phyloP scores from a whole-genome alignment of 2,329 filamentous ascomycete species.

The Alternaria infectoria region DNA sequence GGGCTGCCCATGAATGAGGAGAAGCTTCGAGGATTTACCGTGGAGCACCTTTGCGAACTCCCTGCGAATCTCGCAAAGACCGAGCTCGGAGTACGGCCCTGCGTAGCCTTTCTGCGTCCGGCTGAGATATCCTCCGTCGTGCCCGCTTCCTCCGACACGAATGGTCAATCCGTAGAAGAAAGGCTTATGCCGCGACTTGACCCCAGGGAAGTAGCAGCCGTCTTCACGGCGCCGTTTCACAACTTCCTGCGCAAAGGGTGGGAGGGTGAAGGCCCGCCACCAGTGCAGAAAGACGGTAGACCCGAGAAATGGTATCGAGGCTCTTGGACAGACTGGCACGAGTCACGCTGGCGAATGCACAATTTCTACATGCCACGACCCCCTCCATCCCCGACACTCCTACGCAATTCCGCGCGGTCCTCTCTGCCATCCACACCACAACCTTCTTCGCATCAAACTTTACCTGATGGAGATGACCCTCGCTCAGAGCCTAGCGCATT shows the following conservation, averaged over 20 bases:
- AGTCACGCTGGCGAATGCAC: slow-evolving; percentile 81
- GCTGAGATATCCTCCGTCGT: slow-evolving; percentile 33
- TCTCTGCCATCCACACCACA: not conserved
- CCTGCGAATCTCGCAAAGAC: slow-evolving; percentile 64
- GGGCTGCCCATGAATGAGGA: slow-evolving; percentile 76
- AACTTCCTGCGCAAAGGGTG: slow-evolving; percentile 72
- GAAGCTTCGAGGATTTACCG: slow-evolving; percentile 74
- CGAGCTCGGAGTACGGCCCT: slow-evolving; percentile 57
- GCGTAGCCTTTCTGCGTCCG: slow-evolving; percentile 64
- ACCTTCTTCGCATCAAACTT: not conserved
- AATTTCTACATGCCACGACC: slow-evolving; percentile 81
- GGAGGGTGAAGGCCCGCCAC: slow-evolving; percentile 56
- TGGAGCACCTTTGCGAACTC: slow-evolving; percentile 87
- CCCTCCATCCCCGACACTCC: slow-evolving; percentile 16
- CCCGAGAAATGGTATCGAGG: slow-evolving; percentile 82
- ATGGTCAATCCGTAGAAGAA: slow-evolving; percentile 57
- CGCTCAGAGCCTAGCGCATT: slow-evolving; percentile 47
- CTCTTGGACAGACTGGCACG: slow-evolving; percentile 79
- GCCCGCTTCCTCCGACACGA: slow-evolving; percentile 8
- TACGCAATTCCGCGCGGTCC: slow-evolving; percentile 7
- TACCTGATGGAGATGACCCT: slow-evolving; percentile 28
- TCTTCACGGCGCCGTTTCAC: slow-evolving; percentile 88
- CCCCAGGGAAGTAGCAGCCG: slow-evolving; percentile 88
- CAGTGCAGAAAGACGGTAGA: slow-evolving; percentile 41
- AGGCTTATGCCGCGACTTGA: slow-evolving; percentile 80